These are phyloP conservation scores for Cairneyella variabilis DNA, from an alignment of 495 filamentous ascomycete species.

Conservation along the genomic window DNA sequence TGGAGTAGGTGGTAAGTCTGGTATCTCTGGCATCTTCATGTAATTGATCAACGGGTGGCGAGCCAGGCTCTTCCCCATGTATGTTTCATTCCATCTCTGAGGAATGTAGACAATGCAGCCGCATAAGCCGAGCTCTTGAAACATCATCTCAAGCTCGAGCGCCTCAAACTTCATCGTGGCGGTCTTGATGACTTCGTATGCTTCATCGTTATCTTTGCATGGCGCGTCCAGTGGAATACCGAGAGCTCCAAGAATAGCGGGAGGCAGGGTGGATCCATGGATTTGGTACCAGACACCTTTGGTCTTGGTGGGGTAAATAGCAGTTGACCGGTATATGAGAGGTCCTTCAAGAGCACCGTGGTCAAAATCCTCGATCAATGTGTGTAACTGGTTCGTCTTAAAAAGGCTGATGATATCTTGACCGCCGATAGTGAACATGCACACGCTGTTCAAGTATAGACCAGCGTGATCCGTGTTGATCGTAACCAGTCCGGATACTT, in stretches of 20 bases:
- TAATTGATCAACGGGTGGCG: conserved; percentile 19
- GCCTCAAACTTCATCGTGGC: conserved; percentile 8
- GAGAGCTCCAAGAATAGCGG: conserved; percentile 19
- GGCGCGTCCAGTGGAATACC: conserved; percentile 23
- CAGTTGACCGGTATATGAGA: not conserved
- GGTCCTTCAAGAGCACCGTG: not conserved
- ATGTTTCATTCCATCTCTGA: not conserved
- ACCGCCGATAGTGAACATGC: conserved; percentile 13
- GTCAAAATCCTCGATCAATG: not conserved
- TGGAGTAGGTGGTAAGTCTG: conserved; percentile 42
- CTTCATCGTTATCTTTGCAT: conserved; percentile 19
- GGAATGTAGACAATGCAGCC: conserved; percentile 30
- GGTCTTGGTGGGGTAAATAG: conserved; percentile 14
- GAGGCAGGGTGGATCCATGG: conserved; percentile 22
- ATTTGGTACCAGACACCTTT: conserved; percentile 25
- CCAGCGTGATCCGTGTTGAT: conserved; percentile 27
- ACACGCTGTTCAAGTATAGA: conserved; percentile 22
- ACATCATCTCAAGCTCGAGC: conserved; percentile 26
- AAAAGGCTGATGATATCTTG: conserved; percentile 10
- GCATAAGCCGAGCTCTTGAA: conserved; percentile 24
- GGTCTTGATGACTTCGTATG: conserved; percentile 20
- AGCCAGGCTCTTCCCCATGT: conserved; percentile 25
- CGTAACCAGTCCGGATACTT: conserved; percentile 3
- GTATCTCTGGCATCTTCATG: conserved; percentile 29
- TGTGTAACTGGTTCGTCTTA: not conserved